Base-by-base conservation (phyloP, 495 filamentous ascomycete species). In the Podospora didyma region DNA sequence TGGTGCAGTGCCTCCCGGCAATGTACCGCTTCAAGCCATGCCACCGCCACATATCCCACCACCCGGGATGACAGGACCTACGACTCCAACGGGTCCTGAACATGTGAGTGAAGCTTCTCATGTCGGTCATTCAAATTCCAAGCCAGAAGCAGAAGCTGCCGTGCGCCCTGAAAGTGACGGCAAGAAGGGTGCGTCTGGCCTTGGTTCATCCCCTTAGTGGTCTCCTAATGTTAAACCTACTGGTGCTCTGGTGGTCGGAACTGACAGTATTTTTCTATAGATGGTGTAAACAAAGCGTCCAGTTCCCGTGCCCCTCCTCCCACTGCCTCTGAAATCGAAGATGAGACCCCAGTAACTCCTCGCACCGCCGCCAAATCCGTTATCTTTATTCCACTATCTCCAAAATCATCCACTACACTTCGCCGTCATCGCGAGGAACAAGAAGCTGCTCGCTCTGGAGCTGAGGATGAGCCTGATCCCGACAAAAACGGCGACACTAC, bases 361-460 rank as follows among this genome's bases (percentile, higher is more conserved):
- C 60, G 62, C 3, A 54, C 57, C 0, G 17, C 61, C 14, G 17
- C 61, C 14, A 79, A 70, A 58, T 71, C 64, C 42, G 78, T 75
- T 26, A 68, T 60, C 52, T 78, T 74, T 67, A 72, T 70, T n/a
- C 71, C 75, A 2, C 58, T 77, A 45, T 76, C 74, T 6, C 74
- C 73, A 2, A 64, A 70, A 31, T 73, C 71, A 47, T 76, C 69
- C 0, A 66, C 57, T 21, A 74, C 72, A 7, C 64, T 79, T 6
- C 63, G 64, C 19, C 63, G 68, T 39, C 73, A 75, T 51, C 74
- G 60, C 50, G 61, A 66, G 28, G 53, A 62, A 42, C 51, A 3
- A 42, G 56, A 62, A 9, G 42, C 50, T 4, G 55, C 52, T 28
- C 57, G 61, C 28, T 58, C 59, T 0, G 57, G 58, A 5, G 42